phyloP scores from a whole-genome alignment of 306 rosid species.

The apple (Malus domestica) region ASM211411v1 NC_041796.1:29521001-29521500 shows the following conservation, averaged over 20 bases:
- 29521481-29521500: not conserved
- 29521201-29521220: constrained; percentile 20
- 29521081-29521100: not conserved
- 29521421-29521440: not conserved
- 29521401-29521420: not conserved
- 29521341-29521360: not conserved
- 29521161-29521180: not conserved
- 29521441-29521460: not conserved
- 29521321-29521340: not conserved
- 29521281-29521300: constrained; percentile 47
- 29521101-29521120: not conserved
- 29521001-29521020: not conserved
- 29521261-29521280: constrained; percentile 25
- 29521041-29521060: not conserved
- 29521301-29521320: not conserved
- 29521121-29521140: not conserved
- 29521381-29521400: not conserved
- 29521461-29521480: not conserved
- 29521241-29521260: constrained; percentile 31
- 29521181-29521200: constrained; percentile 4
- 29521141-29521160: constrained; percentile 8
- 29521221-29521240: constrained; percentile 15
- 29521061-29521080: not conserved
- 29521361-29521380: not conserved
- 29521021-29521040: not conserved